These are phyloP conservation scores for Kwoniella mangroviensis DNA, from an alignment of 768 basidiomycete genomes.

Conservation along the genomic window DNA sequence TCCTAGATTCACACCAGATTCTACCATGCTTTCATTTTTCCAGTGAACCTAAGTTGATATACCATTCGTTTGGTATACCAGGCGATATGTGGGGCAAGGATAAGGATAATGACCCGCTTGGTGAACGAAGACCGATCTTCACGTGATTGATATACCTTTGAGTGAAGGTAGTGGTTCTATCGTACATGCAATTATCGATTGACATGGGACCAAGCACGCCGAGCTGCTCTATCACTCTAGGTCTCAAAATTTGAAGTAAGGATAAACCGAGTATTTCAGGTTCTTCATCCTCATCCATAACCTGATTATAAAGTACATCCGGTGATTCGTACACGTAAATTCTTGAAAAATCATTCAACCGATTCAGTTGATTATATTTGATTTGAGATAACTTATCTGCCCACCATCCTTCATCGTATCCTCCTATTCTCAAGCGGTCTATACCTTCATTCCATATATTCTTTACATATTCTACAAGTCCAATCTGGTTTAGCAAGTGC, in stretches of 20 bases:
- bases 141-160: not conserved
- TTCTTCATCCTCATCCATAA: not conserved
- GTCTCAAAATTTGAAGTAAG: not conserved
- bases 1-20: too few relatives aligned
- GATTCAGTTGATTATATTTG: not conserved
- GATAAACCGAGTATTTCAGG: not conserved
- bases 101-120: not conserved
- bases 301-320: not conserved
- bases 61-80: not conserved
- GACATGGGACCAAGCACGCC: not conserved
- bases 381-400: not conserved
- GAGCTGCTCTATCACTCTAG: not conserved
- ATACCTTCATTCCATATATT: not conserved
- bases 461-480: not conserved
- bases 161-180: not conserved
- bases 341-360: not conserved
- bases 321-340: not conserved
- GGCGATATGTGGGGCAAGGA: not conserved
- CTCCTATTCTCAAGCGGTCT: not conserved
- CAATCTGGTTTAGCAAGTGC: not conserved
- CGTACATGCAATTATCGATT: not conserved
- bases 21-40: not conserved
- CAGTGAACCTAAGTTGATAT: not conserved
- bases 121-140: not conserved
- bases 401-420: conserved; percentile 7